Evolutionary conservation across 345 rosid species (phyloP), one percentile per base, ranked within the genome.

Genomic region (Eucalyptus guilfoylei): DNA sequence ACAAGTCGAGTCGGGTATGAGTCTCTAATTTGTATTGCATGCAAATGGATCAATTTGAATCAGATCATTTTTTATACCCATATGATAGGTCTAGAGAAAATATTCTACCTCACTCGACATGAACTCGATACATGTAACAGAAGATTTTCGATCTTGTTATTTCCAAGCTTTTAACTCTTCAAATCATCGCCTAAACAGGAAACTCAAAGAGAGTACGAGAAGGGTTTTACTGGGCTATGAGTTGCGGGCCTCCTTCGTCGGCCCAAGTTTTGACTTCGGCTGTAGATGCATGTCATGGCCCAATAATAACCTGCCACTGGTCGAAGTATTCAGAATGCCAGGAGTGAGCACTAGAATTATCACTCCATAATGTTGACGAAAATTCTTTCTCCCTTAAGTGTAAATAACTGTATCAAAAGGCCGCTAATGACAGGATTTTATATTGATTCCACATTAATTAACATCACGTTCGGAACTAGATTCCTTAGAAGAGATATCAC

Each of bases 1-100:
- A 55, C 3, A 26, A 9, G 30, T 55, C 0, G 6, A 55, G 62
- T 55, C 0, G 14, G 30, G 2, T 24, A 24, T 24, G 14, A 55
- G 14, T 24, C 2, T 8, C 30, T 55, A 10, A 10, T 55, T 55
- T 55, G 13, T 55, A 55, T 24, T 55, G 62, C 30, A 9, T 55
- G 1, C 3, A 55, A 24, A 55, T 55, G 28, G 30, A 26, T 55
- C 14, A 5, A 55, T 55, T 55, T 55, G 3, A 26, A 26, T 55
- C 0, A 24, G 30, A 55, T 0, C 3, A 55, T 24, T 55, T 55
- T 55, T 26, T 23, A 24, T 11, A 55, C 30, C 30, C 30, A 26
- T 55, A 24, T 55, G 30, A 55, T 23, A 55, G 30, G 30, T 69
- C 11, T 69, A 34, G 44, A 69, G 80, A 34, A 34, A 34, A 69